Base-by-base conservation (phyloP, 768 basidiomycete species). In the Russula sp. region DNA sequence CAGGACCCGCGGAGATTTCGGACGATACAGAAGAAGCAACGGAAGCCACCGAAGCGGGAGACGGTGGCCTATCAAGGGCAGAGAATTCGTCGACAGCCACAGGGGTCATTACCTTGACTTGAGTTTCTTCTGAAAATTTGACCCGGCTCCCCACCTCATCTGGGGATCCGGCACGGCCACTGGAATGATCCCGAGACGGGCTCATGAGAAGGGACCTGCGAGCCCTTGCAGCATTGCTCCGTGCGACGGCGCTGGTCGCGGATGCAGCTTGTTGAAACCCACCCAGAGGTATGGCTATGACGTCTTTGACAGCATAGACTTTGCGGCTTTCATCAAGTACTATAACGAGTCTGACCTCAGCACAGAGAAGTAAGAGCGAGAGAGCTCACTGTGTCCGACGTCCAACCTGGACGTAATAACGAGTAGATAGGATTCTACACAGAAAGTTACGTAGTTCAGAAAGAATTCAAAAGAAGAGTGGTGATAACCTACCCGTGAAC, bases 251-350 rank as follows among this genome's bases (percentile, higher is more conserved):
- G 43, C 79, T 77, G 32, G 90, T 65, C 2, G 75, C 76, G 18
- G 76, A 76, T 34, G 74, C 74, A 34, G 90, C 91, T 45, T 82
- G 80, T 35, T 83, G 80, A 25, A 63, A 29, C 67, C 85, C 82
- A 10, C 77, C 71, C n/a, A 93, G 76, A 3, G 91, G 91, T 32
- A 93, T 86, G 5, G 86, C 84, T 53, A 76, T 75, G 22, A 91
- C 83, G 36, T 79, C 79, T 72, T 87, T 88, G 59, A 92, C 78
- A 34, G 77, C 76, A 72, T 88, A 90, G 7, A 93, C 80, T 0
- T 78, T 69, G 69, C 84, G 85, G 34, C 75, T 72, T 22, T 75
- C 76, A 63, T 89, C 84, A 63, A 92, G 76, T 52, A 92, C 90
- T 92, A 66, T 29, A 3, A 16, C 38, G 9, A 56, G 46, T 14